phyloP scores from a whole-genome alignment of 2,329 filamentous ascomycete genomes.

The Tolypocladium sp. region DNA sequence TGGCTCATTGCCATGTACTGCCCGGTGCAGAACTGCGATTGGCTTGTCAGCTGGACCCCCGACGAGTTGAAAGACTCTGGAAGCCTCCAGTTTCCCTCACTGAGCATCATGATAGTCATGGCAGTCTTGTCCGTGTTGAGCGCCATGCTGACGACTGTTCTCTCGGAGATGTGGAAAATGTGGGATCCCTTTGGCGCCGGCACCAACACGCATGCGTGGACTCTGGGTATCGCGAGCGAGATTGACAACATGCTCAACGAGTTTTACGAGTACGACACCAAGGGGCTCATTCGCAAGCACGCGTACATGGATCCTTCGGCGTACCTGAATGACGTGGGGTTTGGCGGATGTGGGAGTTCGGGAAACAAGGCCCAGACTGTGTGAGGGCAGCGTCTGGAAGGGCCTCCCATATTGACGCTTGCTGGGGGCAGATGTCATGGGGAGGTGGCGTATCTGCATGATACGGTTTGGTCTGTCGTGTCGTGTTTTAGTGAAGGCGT shows the following conservation, averaged over 20 bases:
- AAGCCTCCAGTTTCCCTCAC: not conserved
- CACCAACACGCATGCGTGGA: constrained; percentile 15
- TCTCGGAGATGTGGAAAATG: constrained; percentile 13
- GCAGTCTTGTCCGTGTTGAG: constrained; percentile 2
- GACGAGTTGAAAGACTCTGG: not conserved
- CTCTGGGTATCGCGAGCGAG: constrained; percentile 16
- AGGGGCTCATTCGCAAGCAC: constrained; percentile 4
- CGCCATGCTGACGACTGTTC: constrained; percentile 8
- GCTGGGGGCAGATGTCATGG: not conserved
- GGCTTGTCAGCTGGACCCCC: constrained; percentile 4
- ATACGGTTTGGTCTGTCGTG: not conserved
- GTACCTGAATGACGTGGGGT: not conserved
- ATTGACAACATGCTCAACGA: constrained; percentile 18
- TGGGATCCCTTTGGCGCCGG: constrained; percentile 15
- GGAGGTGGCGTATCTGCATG: not conserved
- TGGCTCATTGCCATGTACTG: constrained; percentile 5
- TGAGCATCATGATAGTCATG: constrained; percentile 1
- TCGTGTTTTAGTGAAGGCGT: not conserved
- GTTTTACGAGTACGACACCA: constrained; percentile 12
- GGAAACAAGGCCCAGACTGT: not conserved
- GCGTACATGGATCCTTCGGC: constrained; percentile 6
- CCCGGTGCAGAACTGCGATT: constrained; percentile 11
- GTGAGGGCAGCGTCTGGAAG: not conserved
- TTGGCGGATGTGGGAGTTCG: not conserved
- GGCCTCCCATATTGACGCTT: not conserved